These are phyloP conservation scores for Pyrenula aspistea DNA, from an alignment of 495 filamentous ascomycete species.

Conservation along the genomic window DNA sequence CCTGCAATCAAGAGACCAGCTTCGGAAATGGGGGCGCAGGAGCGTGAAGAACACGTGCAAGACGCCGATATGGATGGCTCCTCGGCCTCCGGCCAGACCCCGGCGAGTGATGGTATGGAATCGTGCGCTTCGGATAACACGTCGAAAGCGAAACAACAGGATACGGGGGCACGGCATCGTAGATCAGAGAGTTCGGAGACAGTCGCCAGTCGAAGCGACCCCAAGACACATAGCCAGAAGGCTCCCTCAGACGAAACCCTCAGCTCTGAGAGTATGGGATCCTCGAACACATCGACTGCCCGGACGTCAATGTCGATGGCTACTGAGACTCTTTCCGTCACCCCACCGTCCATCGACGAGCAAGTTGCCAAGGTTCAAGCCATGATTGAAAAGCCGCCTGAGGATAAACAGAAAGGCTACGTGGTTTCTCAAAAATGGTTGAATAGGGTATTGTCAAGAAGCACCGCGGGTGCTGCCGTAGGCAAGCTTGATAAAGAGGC, in stretches of 20 bases:
- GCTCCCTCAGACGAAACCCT: conserved; percentile 9
- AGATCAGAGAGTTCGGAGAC: conserved; percentile 13
- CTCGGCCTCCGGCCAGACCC: not conserved
- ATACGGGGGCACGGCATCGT: conserved; percentile 12
- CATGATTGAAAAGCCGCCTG: conserved; percentile 33
- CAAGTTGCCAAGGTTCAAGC: conserved; percentile 61
- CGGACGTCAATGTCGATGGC: not conserved
- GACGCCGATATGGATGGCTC: conserved; percentile 21
- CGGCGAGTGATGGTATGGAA: not conserved
- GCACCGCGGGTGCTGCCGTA: conserved; percentile 36
- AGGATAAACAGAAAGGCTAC: conserved; percentile 64
- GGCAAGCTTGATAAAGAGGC: conserved; percentile 44
- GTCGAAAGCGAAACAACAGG: conserved; percentile 14
- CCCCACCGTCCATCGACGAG: conserved; percentile 51
- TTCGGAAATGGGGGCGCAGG: conserved; percentile 31
- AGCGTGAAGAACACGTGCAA: conserved; percentile 8
- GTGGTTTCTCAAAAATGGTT: conserved; percentile 75
- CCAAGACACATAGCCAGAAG: conserved; percentile 8
- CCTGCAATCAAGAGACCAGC: conserved; percentile 41
- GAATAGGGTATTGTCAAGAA: conserved; percentile 55
- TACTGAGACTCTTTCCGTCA: not conserved
- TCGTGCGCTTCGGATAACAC: not conserved
- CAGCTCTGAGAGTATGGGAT: not conserved
- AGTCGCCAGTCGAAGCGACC: conserved; percentile 12
- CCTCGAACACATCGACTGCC: not conserved